phyloP scores from a whole-genome alignment of 805 yeast genomes.

The Myxozyma melibiosi region DNA sequence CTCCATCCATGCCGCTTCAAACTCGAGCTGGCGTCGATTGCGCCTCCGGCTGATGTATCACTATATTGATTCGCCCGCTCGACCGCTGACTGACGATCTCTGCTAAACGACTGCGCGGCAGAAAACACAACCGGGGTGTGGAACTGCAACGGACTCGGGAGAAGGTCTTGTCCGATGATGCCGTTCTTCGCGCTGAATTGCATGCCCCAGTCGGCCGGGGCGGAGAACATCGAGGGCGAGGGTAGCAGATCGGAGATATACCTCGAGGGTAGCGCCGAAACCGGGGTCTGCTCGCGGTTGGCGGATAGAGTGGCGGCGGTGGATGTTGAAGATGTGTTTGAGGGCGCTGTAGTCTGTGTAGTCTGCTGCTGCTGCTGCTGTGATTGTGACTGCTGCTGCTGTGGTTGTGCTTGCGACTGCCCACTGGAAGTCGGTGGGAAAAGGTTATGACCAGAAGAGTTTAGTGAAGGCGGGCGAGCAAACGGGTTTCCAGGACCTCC shows the following conservation, averaged over 20 bases:
- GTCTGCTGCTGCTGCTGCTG: not conserved
- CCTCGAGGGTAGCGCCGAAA: conserved; percentile 68
- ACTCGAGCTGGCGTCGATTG: not conserved
- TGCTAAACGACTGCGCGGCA: conserved; percentile 27
- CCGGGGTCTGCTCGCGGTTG: conserved; percentile 67
- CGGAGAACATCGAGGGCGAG: conserved; percentile 76
- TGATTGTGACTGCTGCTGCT: not conserved
- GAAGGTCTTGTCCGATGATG: conserved; percentile 33
- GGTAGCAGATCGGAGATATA: conserved; percentile 75
- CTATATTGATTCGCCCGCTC: not conserved
- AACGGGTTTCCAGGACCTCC: conserved; percentile 44
- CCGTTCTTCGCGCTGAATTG: conserved; percentile 20
- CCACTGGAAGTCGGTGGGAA: conserved; percentile 2
- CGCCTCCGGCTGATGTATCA: too few relatives aligned
- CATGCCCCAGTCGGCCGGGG: conserved; percentile 34
- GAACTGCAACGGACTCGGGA: conserved; percentile 40
- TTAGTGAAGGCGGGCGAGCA: conserved; percentile 30
- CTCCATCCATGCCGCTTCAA: conserved; percentile 14
- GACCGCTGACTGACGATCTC: not conserved
- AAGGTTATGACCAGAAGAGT: conserved; percentile 35
- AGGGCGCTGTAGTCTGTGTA: too few relatives aligned
- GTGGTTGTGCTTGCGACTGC: conserved; percentile 9
- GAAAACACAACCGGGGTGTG: conserved; percentile 37
- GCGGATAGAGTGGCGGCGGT: not conserved
- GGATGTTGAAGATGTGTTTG: too few relatives aligned